Base-by-base conservation (phyloP, 2,329 filamentous ascomycete genomes). In the Aspergillus novofumigatus region DNA sequence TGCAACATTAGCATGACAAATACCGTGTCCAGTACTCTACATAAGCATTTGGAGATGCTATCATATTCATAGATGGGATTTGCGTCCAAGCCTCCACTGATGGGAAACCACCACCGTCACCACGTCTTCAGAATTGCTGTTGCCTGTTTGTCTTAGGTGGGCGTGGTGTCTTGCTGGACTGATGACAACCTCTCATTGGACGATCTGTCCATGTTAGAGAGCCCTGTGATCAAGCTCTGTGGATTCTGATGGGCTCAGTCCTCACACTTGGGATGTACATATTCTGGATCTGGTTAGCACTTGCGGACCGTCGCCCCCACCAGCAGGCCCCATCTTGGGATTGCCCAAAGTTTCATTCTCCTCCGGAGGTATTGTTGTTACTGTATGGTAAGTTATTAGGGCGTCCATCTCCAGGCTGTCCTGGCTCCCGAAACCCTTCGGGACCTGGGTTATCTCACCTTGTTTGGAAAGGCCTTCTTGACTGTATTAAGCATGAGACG, bases 231-330 rank as follows among this genome's bases (percentile, higher is more conserved):
- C 42, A 45, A 45, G 42, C 42, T 45, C 21, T 17, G 42, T 45
- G 11, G 20, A 5, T 23, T 45, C 23, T 45, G 21, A 45, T 45
- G 20, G 42, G 42, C 42, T 45, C 20, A 21, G 6, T 23, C 23
- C 10, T 23, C 23, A 11, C 11, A 51, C 53, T 53, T 52, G 23
- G 10, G 29, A 28, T 52, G 53, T 56, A 58, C 60, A 62, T 59
- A 61, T 61, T 56, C 60, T 61, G 54, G 48, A 61, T 62, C 48
- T 28, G 59, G 60, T 62, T 62, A 59, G 56, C 50, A 49, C 48
- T 35, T 44, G 47, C 58, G 53, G 60, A 47, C 56, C 55, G 58
- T 35, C 48, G 25, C 2, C n/a, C 21, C 42, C 42, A 45, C 52
- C 54, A 60, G 28, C 28, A 29, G 28, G 45, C 53, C 51, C 49